Conservation (phyloP, 2,329 filamentous ascomycete species). For the Volutella citrinella region DNA sequence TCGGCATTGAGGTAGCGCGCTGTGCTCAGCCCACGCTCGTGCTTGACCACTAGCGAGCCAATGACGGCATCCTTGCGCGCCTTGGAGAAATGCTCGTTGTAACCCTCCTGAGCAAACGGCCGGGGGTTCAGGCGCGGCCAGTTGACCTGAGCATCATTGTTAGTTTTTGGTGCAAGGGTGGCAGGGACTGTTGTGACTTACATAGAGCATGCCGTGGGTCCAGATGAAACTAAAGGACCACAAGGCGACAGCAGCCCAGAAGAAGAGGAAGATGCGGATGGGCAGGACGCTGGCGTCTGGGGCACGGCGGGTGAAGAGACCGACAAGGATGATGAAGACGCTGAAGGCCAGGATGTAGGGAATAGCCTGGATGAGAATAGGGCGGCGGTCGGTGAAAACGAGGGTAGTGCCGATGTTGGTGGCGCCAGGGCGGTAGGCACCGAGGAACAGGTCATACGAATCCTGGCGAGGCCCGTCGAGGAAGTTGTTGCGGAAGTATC, state of each 20-base stretch:
- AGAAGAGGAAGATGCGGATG: constrained; percentile 74
- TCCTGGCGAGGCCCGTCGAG: constrained; percentile 91
- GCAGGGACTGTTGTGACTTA: constrained; percentile 49
- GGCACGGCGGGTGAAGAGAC: constrained; percentile 66
- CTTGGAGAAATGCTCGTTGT: constrained; percentile 79
- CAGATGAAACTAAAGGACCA: constrained; percentile 78
- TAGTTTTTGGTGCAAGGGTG: constrained; percentile 6
- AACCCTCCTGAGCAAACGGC: constrained; percentile 81
- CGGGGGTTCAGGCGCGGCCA: constrained; percentile 96
- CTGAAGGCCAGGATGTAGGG: constrained; percentile 88
- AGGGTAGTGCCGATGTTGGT: constrained; percentile 68
- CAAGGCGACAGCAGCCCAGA: constrained; percentile 68
- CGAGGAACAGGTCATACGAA: constrained; percentile 91
- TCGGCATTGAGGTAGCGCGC: constrained; percentile 81
- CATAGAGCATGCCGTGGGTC: constrained; percentile 86
- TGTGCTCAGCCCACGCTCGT: constrained; percentile 82
- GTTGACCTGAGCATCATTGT: constrained; percentile 67
- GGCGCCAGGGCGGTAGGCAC: constrained; percentile 73
- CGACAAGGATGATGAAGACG: constrained; percentile 77
- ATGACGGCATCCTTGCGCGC: constrained; percentile 80
- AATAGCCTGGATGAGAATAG: constrained; percentile 85
- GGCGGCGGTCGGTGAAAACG: constrained; percentile 81
- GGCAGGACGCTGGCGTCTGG: constrained; percentile 78
- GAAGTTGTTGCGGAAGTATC: constrained; percentile 95
- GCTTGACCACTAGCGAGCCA: constrained; percentile 64